phyloP scores from a whole-genome alignment of 2,329 filamentous ascomycete genomes.

The Aspergillus ibericus region DNA sequence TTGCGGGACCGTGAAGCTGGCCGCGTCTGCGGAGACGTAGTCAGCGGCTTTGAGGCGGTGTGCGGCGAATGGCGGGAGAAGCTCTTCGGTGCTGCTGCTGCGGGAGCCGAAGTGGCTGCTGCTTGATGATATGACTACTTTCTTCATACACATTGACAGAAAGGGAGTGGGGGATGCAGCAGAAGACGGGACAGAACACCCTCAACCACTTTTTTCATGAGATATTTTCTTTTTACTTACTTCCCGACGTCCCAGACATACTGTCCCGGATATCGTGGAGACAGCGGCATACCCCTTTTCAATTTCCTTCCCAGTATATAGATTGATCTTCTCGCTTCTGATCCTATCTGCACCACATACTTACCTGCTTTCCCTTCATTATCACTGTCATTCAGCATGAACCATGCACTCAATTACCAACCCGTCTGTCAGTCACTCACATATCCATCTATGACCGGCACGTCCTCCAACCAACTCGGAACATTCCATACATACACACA shows the following conservation, averaged over 20 bases:
- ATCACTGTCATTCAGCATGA: neutral
- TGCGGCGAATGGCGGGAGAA: slow-evolving; percentile 81
- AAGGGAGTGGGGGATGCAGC: neutral
- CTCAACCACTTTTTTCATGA: neutral
- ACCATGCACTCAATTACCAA: neutral
- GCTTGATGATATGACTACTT: slow-evolving; percentile 21
- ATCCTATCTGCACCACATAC: too few species aligned
- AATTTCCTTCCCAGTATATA: slow-evolving; percentile 9
- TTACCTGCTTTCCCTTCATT: neutral
- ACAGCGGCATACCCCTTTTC: neutral
- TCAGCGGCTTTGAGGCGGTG: slow-evolving; percentile 87
- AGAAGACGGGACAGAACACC: neutral
- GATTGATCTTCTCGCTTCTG: slow-evolving; percentile 1
- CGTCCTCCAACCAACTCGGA: neutral
- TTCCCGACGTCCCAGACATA: neutral
- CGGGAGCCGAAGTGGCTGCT: slow-evolving; percentile 34
- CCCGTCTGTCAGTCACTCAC: neutral
- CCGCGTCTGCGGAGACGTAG: slow-evolving; percentile 79
- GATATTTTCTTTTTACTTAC: neutral
- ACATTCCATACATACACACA: too few species aligned
- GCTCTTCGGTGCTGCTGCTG: slow-evolving; percentile 55
- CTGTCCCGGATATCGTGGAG: neutral
- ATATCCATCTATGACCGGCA: neutral
- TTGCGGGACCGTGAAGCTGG: slow-evolving; percentile 78
- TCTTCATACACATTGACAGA: neutral